Evolutionary conservation across 2,329 filamentous ascomycete genomes (phyloP), one percentile per base, ranked within the genome.

Genomic region (Neonectria magnoliae): DNA sequence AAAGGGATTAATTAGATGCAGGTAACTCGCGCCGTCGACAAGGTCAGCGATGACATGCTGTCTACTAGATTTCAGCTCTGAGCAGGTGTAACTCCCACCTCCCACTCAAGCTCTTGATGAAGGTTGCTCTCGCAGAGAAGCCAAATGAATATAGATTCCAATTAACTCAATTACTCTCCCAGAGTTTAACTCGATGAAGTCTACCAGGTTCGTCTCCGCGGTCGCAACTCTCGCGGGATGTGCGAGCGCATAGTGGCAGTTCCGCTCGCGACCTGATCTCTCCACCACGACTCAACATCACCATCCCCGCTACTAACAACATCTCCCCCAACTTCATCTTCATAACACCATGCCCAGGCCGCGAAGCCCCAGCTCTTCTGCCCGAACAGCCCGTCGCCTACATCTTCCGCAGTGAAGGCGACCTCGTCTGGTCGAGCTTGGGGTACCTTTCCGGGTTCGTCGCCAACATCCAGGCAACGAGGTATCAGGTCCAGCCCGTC

Each of bases 401-500:
- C 72, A 88, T 88, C 67, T 83, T 86, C 65, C 80, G 81, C 16
- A 81, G 85, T 67, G 74, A 85, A 29, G 85, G 86, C 0, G 85
- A 87, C 56, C 78, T 88, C 0, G 78, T 88, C 22, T 88, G 86
- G 86, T 88, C 85, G 1, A 84, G 86, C 2, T 83, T 85, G 55
- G 81, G 80, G 4, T 83, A 83, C 68, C 84, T 82, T 66, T 81
- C 80, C 7, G 83, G 83, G 66, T 86, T 83, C 81, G 75, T 82
- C 1, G 81, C 81, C 62, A 87, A 87, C 68, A 87, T 88, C 20
- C 84, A 83, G 66, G 79, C 78, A 2, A 80, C 76, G 0, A 77
- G 78, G 14, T 87, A 81, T 79, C 81, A 83, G 45, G 85, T 83
- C 9, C 75, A 83, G 64, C 81, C 85, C 54, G 80, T 87, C 1